Evolutionary conservation across 164 flowering plant species (phyloP).

Genomic region (Nymphaea colorata): DNA sequence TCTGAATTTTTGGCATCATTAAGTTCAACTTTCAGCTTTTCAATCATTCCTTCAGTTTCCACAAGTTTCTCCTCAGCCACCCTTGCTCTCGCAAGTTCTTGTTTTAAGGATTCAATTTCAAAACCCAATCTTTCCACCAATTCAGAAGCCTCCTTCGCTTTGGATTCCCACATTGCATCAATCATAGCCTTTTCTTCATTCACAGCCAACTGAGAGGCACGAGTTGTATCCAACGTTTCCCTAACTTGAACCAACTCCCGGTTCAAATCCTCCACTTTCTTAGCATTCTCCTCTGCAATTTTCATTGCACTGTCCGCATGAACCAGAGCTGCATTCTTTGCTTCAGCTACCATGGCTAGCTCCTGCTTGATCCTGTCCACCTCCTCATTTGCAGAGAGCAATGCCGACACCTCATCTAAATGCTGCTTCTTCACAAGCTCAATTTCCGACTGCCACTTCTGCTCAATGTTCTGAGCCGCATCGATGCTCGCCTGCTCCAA

Average conservation of each 20-base stretch:
- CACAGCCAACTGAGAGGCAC: not conserved
- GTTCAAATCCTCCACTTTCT: conserved; percentile 58
- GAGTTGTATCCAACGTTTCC: not conserved
- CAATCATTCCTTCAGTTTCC: conserved; percentile 10
- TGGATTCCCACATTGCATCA: conserved; percentile 43
- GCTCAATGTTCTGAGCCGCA: conserved; percentile 64
- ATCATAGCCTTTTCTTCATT: conserved; percentile 32
- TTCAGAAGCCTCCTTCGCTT: conserved; percentile 33
- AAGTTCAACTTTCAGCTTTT: conserved; percentile 50
- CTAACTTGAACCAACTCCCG: conserved; percentile 43
- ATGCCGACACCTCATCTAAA: conserved; percentile 58
- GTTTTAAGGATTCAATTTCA: conserved; percentile 47
- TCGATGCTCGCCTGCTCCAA: conserved; percentile 81
- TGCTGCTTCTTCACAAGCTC: conserved; percentile 66
- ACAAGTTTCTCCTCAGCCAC: conserved; percentile 8
- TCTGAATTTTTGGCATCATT: conserved; percentile 65
- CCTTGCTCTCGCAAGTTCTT: conserved; percentile 22
- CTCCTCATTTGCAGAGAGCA: conserved; percentile 61
- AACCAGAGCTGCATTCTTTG: conserved; percentile 63
- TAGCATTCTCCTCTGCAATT: conserved; percentile 71
- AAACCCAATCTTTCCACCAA: conserved; percentile 29
- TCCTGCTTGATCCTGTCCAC: conserved; percentile 63
- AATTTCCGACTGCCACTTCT: conserved; percentile 65
- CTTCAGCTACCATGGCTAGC: conserved; percentile 54
- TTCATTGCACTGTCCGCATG: conserved; percentile 88